phyloP scores from a whole-genome alignment of 805 yeast species.

The Kodamaea laetipori region DNA sequence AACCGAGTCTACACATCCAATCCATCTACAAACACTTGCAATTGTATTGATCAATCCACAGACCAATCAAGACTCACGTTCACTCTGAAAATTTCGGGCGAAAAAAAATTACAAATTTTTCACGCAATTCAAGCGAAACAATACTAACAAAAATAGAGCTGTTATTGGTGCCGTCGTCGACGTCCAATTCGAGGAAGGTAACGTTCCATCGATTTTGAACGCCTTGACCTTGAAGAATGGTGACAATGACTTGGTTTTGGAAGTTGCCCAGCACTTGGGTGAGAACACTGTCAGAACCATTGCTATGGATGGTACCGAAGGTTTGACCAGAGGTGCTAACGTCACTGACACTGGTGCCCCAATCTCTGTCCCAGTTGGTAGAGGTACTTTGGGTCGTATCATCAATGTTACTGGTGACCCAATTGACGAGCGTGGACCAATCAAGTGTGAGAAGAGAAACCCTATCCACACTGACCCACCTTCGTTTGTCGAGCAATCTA shows the following conservation, averaged over 20 bases:
- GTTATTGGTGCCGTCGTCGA: constrained; percentile 99
- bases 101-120: too few relatives aligned
- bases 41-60: too few relatives aligned
- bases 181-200: constrained; percentile 97
- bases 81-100: too few relatives aligned
- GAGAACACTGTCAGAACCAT: constrained; percentile 99
- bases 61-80: too few relatives aligned
- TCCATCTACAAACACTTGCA: too few relatives aligned
- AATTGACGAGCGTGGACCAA: constrained; percentile 99
- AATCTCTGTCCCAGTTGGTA: constrained; percentile 98
- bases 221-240: constrained; percentile 87
- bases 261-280: constrained; percentile 99
- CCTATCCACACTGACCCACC: constrained; percentile 99
- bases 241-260: constrained; percentile 83
- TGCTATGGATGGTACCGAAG: constrained; percentile 99
- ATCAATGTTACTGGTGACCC: constrained; percentile 99
- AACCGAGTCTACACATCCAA: too few relatives aligned
- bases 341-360: constrained; percentile 97
- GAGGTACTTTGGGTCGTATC: constrained; percentile 98
- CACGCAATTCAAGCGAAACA: constrained; percentile 4
- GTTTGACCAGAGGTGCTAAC: constrained; percentile 95
- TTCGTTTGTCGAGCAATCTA: constrained; percentile 92
- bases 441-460: constrained; percentile 86
- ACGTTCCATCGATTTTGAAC: constrained; percentile 95
- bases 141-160: constrained; percentile 62